Conservation (phyloP, 371 early-diverging fungal species). For the Mucor indicus region DNA sequence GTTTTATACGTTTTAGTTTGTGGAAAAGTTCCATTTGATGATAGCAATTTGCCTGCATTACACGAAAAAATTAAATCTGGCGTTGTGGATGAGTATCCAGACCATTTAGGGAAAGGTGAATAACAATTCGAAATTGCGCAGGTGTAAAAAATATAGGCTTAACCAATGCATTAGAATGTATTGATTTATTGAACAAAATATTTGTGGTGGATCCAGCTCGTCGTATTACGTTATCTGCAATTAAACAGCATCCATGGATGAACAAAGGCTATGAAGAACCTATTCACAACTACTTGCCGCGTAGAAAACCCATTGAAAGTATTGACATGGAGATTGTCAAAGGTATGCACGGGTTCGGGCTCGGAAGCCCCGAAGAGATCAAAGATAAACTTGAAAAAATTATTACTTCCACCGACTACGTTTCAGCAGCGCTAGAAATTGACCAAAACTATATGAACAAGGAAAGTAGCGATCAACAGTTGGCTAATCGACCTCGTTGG, state of each 20-base stretch:
- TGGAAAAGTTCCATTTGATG: slow-evolving; percentile 88
- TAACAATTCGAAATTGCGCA: slow-evolving; percentile 6
- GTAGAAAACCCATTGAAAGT: slow-evolving; percentile 26
- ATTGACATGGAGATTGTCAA: slow-evolving; percentile 38
- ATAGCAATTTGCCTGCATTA: slow-evolving; percentile 58
- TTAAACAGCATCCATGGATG: slow-evolving; percentile 73
- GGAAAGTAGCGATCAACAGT: slow-evolving; percentile 15
- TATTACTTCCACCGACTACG: slow-evolving; percentile 29
- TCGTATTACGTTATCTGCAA: slow-evolving; percentile 58
- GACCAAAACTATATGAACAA: slow-evolving; percentile 25
- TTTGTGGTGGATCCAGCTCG: slow-evolving; percentile 58
- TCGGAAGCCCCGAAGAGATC: slow-evolving; percentile 34
- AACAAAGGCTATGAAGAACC: slow-evolving; percentile 54
- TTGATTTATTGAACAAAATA: slow-evolving; percentile 62
- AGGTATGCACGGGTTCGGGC: slow-evolving; percentile 49
- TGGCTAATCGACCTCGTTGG: slow-evolving; percentile 15
- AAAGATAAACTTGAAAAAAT: slow-evolving; percentile 23
- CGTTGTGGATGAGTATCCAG: slow-evolving; percentile 41
- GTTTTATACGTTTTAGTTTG: slow-evolving; percentile 82
- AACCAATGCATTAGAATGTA: slow-evolving; percentile 69
- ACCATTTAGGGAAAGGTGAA: slow-evolving; percentile 44
- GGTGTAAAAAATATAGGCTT: no score
- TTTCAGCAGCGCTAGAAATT: slow-evolving; percentile 33
- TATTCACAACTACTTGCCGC: slow-evolving; percentile 35
- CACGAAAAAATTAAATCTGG: slow-evolving; percentile 67